Conservation (phyloP, 2,329 filamentous ascomycete genomes). For the Onygena corvina region DNA sequence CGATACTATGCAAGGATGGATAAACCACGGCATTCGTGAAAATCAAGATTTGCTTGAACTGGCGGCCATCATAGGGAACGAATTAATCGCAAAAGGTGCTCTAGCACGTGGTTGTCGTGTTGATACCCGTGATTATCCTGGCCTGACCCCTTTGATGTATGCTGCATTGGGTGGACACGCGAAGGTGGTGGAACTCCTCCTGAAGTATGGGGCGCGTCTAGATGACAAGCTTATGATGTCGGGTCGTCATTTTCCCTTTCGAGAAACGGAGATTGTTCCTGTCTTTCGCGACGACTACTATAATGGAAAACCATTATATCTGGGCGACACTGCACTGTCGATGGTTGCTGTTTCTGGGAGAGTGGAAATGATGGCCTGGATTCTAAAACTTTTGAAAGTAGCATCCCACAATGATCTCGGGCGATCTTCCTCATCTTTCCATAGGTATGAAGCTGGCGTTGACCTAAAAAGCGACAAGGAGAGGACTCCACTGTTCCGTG, state of each 20-base stretch:
- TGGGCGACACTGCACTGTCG: conserved; percentile 27
- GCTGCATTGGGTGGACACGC: background rate
- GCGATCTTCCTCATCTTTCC: background rate
- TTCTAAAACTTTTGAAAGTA: conserved; percentile 11
- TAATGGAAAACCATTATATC: background rate
- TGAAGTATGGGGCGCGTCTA: no score
- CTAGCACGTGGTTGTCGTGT: background rate
- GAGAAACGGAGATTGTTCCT: background rate
- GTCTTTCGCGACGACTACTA: background rate
- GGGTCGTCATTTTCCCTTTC: no score
- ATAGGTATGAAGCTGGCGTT: background rate
- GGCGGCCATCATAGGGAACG: conserved; percentile 11
- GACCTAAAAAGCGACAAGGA: background rate
- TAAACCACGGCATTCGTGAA: conserved; percentile 12
- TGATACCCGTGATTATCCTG: background rate
- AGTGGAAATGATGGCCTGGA: conserved; percentile 23
- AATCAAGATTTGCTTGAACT: conserved; percentile 18
- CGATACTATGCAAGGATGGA: background rate
- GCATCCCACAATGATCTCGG: no score
- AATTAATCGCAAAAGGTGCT: conserved; percentile 17
- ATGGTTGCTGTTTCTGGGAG: conserved; percentile 31
- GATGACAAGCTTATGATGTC: no score
- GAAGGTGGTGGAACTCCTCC: background rate
- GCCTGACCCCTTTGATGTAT: background rate
- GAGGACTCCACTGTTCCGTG: background rate